phyloP scores from a whole-genome alignment of 805 yeast genomes.

The Yarrowia deformans region DNA sequence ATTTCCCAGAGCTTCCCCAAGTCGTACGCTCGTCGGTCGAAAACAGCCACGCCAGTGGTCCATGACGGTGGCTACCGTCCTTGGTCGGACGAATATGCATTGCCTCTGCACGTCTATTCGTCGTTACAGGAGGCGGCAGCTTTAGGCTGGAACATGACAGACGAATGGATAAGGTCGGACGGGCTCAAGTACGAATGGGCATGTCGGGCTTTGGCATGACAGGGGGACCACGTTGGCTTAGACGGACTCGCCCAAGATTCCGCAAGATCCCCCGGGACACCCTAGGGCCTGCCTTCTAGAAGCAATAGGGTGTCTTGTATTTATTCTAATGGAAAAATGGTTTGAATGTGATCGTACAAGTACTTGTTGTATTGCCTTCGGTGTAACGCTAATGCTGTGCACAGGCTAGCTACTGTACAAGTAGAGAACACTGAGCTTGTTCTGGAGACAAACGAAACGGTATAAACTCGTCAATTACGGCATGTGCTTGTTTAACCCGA shows the following conservation, averaged over 20 bases:
- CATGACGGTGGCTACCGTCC: conserved; percentile 50
- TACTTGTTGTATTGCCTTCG: no score
- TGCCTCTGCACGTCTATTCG: conserved; percentile 53
- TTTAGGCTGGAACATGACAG: conserved; percentile 50
- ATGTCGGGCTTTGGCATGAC: conserved; percentile 10
- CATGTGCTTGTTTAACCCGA: no score
- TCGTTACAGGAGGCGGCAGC: conserved; percentile 54
- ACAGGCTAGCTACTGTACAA: no score
- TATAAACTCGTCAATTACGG: no score
- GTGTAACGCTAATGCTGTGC: not conserved
- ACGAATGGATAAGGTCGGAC: conserved; percentile 51
- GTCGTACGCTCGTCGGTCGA: conserved; percentile 41
- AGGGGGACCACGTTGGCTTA: not conserved
- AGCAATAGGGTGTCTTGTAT: conserved; percentile 5
- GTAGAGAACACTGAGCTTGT: no score
- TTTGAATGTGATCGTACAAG: no score
- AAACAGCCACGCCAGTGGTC: conserved; percentile 40
- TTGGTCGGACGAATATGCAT: conserved; percentile 48
- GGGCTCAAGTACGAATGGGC: conserved; percentile 48
- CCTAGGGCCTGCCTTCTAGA: not conserved
- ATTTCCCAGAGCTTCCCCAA: conserved; percentile 44
- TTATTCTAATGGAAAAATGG: conserved; percentile 1
- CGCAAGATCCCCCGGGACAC: not conserved
- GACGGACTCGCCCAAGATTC: no score
- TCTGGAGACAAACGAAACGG: no score